Base-by-base conservation (phyloP, 2,329 filamentous ascomycete genomes). In the Clonostachys solani region DNA sequence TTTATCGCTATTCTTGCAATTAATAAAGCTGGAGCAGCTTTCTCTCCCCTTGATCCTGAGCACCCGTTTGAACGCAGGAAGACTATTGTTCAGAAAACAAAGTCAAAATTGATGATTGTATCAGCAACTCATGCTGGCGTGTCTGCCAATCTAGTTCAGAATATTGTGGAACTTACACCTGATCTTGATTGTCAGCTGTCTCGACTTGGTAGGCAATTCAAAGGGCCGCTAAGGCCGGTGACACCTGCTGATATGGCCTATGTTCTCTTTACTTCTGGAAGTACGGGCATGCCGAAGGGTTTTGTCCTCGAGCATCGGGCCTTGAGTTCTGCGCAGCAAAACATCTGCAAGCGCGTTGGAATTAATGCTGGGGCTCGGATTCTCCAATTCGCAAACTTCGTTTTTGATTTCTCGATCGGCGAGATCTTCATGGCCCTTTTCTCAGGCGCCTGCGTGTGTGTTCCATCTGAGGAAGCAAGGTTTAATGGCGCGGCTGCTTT, bases 241-340 rank as follows among this genome's bases (percentile, higher is more conserved):
- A 23, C 33, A 17, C 43, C n/a, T 16, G 43, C 15, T 7, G 45
- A 46, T 33, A 12, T 44, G 5, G 50, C 50, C 12, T 54, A 53
- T 34, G 33, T 53, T 5, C 37, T 53, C 15, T 54, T 51, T 44
- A 53, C 52, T 2, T 51, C 48, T 6, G 52, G 52, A 12, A 50
- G 44, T 12, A 50, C 52, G 2, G 52, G 52, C 2, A 36, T 42
- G 15, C 51, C 48, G n/a, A 54, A 54, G 33, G 52, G 52, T 34
- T 45, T 49, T 12, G 42, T 52, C 8, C 34, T 52, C 4, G 46
- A 54, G 42, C 48, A 50, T 33, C 37, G 16, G 10, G 23, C 40
- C n/a, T 9, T 47, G 16, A 43, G 46, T 16, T 35, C 46, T 16
- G 33, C 29, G 6, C 13, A 29, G 12, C 15, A n/a, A n/a, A 12